These are phyloP conservation scores for Paramecium octaurelia DNA, from an alignment of 73 alveolate species.

Conservation along the genomic window DNA sequence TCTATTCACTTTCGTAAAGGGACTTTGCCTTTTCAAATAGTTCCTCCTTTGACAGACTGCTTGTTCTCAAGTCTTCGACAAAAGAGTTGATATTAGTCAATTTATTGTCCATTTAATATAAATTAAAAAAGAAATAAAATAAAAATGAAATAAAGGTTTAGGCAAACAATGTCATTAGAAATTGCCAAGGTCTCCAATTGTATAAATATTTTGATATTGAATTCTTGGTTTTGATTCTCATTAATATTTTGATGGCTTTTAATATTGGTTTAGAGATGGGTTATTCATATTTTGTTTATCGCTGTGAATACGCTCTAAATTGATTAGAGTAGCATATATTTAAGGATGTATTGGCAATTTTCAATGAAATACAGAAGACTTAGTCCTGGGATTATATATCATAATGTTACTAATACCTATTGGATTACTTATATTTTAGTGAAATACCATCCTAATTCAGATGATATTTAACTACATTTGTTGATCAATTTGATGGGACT, in stretches of 20 bases:
- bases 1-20: neutral
- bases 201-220: too few relatives aligned
- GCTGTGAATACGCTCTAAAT: too few relatives aligned
- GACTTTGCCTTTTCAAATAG: neutral
- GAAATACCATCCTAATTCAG: too few relatives aligned
- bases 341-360: conserved; percentile 5
- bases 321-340: neutral
- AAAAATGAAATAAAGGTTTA: neutral
- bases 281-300: neutral
- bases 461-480: too few relatives aligned
- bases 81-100: neutral
- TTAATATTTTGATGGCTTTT: neutral
- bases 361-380: neutral
- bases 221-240: too few relatives aligned
- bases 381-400: neutral
- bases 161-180: neutral
- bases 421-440: too few relatives aligned
- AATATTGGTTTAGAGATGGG: neutral
- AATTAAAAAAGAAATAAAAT: neutral
- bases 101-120: neutral
- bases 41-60: neutral
- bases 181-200: too few relatives aligned
- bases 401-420: too few relatives aligned
- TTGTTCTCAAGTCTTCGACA: neutral
- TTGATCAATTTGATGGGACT: too few relatives aligned